Evolutionary conservation across 1,139 yeast genomes (phyloP).

Genomic region (Insectozyma bohioensis): DNA sequence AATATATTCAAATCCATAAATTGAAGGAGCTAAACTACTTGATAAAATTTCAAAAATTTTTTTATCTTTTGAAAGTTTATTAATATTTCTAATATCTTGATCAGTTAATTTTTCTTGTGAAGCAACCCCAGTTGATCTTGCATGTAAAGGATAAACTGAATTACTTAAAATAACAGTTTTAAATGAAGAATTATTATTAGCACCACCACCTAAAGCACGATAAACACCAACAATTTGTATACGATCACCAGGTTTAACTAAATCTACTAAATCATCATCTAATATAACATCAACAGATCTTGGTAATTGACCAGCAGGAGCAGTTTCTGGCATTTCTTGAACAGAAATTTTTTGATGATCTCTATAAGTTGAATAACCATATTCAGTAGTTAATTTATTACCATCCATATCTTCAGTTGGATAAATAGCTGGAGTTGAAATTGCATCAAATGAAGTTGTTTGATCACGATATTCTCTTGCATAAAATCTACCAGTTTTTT

Average conservation of each 20-base stretch:
- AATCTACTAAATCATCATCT: conserved; percentile 93
- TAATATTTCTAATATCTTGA: conserved; percentile 82
- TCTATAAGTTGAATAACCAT: conserved; percentile 88
- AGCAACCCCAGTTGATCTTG: conserved; percentile 83
- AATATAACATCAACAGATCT: conserved; percentile 86
- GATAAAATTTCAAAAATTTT: conserved; percentile 78
- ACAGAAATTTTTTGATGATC: conserved; percentile 93
- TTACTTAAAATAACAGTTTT: conserved; percentile 81
- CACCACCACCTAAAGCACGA: conserved; percentile 86
- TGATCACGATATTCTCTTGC: conserved; percentile 93
- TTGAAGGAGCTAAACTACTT: conserved; percentile 91
- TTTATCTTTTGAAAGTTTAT: conserved; percentile 63
- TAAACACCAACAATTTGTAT: conserved; percentile 93
- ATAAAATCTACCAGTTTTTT: conserved; percentile 77
- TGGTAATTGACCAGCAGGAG: conserved; percentile 98
- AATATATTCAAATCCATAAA: conserved; percentile 89
- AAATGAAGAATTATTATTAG: conserved; percentile 66
- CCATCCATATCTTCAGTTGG: conserved; percentile 95
- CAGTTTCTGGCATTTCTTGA: conserved; percentile 98
- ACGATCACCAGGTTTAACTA: conserved; percentile 94
- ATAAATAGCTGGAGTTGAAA: conserved; percentile 81
- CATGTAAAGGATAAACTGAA: conserved; percentile 84
- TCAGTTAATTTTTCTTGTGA: conserved; percentile 77
- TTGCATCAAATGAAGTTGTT: conserved; percentile 86
- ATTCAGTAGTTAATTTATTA: conserved; percentile 82